Conservation (phyloP, 2,329 filamentous ascomycete species). For the Colletotrichum sidae region DNA sequence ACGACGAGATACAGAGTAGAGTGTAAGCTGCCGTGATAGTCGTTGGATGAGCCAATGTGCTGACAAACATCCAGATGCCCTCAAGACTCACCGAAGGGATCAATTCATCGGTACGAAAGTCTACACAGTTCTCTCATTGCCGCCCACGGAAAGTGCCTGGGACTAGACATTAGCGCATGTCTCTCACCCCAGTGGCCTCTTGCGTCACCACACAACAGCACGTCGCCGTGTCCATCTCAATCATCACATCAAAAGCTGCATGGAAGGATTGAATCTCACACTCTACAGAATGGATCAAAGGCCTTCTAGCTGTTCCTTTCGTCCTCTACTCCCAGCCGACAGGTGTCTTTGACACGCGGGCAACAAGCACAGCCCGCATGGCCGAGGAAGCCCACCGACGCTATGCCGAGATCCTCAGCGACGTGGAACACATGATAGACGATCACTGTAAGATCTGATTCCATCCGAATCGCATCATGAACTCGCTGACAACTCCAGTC, state of each 20-base stretch:
- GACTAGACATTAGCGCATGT: background rate
- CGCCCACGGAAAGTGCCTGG: background rate
- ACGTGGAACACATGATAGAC: conserved; percentile 91
- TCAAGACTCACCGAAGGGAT: conserved; percentile 89
- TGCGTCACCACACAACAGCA: background rate
- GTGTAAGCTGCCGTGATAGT: conserved; percentile 66
- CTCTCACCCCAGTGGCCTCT: background rate
- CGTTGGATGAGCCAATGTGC: conserved; percentile 16
- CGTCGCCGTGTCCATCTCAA: conserved; percentile 2
- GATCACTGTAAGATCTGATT: conserved; percentile 78
- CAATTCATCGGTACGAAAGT: conserved; percentile 78
- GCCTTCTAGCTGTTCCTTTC: conserved; percentile 92
- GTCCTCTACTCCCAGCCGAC: conserved; percentile 96
- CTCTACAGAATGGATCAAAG: conserved; percentile 90
- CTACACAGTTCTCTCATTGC: background rate
- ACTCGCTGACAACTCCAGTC: conserved; percentile 59
- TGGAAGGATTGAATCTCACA: background rate
- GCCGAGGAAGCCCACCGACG: conserved; percentile 84
- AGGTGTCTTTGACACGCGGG: conserved; percentile 80
- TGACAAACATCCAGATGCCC: conserved; percentile 59
- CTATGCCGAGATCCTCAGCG: conserved; percentile 94
- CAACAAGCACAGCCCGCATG: conserved; percentile 75
- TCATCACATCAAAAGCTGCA: background rate
- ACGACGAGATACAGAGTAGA: conserved; percentile 77
- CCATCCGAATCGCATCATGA: background rate